A percentile compares a stretch with the other conserved stretches of the same genome.
Conservation (phyloP, 2,329 filamentous ascomycete genomes). For the Huntiella bhutanensis region DNA sequence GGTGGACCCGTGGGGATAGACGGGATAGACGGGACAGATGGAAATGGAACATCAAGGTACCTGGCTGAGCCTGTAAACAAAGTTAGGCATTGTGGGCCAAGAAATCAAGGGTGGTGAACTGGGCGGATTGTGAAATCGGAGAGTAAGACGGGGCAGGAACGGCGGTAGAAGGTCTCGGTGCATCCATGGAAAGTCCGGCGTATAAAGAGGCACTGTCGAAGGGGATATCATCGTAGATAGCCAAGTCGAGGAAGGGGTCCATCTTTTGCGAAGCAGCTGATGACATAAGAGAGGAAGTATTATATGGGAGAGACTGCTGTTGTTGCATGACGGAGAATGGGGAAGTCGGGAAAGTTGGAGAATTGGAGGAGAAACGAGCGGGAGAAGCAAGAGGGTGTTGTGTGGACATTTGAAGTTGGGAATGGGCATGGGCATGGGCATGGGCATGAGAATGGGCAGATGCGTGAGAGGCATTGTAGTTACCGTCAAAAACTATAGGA, state of each 20-base stretch:
- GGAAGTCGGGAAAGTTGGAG: neutral
- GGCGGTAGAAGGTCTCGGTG: no score
- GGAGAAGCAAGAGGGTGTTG: neutral
- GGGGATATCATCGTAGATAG: neutral
- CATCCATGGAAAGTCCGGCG: neutral
- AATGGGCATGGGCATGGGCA: neutral
- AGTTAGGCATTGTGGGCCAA: neutral
- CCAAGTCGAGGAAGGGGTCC: neutral
- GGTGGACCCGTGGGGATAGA: constrained; percentile 11
- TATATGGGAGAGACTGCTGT: no score
- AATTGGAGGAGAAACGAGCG: neutral
- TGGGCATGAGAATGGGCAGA: neutral
- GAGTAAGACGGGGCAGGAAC: neutral
- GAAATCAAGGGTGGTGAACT: neutral
- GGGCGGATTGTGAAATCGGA: neutral
- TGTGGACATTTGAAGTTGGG: constrained; percentile 19
- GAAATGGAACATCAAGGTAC: neutral
- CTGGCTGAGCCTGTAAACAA: no score
- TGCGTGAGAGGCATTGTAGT: constrained; percentile 12
- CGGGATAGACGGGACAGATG: neutral
- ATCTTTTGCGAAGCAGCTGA: neutral
- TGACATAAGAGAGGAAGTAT: neutral
- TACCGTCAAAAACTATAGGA: constrained; percentile 20
- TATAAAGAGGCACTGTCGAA: neutral
- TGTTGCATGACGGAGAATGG: neutral